Conservation (phyloP, 331 rosid species). For the Arachis monticola region DNA sequence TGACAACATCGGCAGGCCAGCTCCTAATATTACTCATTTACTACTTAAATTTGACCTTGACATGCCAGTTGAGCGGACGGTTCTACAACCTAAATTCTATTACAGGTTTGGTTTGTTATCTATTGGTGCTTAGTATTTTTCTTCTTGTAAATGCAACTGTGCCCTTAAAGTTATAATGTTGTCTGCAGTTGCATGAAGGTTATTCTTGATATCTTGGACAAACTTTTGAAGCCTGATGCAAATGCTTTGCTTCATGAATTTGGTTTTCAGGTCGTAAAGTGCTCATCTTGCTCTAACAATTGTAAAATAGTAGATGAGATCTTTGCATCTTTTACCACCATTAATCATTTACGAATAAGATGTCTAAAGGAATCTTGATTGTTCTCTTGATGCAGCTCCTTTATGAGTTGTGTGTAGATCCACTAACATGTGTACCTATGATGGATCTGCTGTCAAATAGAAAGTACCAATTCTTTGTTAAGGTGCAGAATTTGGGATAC, state of each 20-base stretch:
- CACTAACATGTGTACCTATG: constrained; percentile 73
- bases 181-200: constrained; percentile 91
- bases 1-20: constrained; percentile 90
- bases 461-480: constrained; percentile 81
- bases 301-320: not conserved
- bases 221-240: constrained; percentile 78
- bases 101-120: constrained; percentile 68
- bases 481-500: constrained; percentile 54
- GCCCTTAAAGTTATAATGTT: constrained; percentile 29
- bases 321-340: not conserved
- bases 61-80: constrained; percentile 72
- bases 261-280: constrained; percentile 84
- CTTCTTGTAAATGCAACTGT: constrained; percentile 32
- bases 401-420: constrained; percentile 83
- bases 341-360: not conserved
- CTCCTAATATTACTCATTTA: constrained; percentile 87
- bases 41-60: constrained; percentile 92
- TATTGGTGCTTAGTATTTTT: constrained; percentile 22
- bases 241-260: constrained; percentile 90
- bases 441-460: constrained; percentile 84
- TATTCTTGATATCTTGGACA: constrained; percentile 89
- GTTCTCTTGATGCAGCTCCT: constrained; percentile 70
- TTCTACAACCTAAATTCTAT: constrained; percentile 91
- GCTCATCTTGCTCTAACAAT: constrained; percentile 29
- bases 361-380: constrained; percentile 32